Conservation (phyloP, 1,284 basidiomycete genomes). For the Puccinia triticina region DNA sequence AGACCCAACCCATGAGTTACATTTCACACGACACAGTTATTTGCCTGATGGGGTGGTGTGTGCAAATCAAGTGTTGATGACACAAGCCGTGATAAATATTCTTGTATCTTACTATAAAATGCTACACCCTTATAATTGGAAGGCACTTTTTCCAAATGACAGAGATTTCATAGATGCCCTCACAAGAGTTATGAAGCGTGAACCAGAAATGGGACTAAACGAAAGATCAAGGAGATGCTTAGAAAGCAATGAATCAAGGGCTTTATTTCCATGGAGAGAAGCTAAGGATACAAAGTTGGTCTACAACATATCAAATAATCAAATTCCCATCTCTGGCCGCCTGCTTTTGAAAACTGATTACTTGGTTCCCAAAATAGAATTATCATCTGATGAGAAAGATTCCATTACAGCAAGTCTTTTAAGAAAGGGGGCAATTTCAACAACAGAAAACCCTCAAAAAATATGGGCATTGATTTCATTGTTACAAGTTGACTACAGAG, state of each 20-base stretch:
- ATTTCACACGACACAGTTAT: not conserved
- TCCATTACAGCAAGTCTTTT: too few species aligned
- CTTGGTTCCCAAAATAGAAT: not conserved
- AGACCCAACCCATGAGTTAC: not conserved
- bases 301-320: not conserved
- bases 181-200: not conserved
- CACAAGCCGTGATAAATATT: not conserved
- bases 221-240: not conserved
- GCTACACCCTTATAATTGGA: not conserved
- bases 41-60: not conserved
- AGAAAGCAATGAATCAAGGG: not conserved
- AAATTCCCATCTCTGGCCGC: not conserved
- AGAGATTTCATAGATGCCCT: not conserved
- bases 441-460: not conserved
- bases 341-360: not conserved
- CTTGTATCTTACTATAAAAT: not conserved
- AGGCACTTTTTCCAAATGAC: not conserved
- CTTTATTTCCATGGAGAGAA: not conserved
- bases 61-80: not conserved
- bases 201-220: not conserved
- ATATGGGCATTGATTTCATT: not conserved
- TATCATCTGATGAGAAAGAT: not conserved
- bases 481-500: not conserved
- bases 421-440: not conserved
- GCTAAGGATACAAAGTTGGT: not conserved